Base-by-base conservation (phyloP, 2,329 filamentous ascomycete genomes). In the Ophiocordyceps camponoti-saundersi region DNA sequence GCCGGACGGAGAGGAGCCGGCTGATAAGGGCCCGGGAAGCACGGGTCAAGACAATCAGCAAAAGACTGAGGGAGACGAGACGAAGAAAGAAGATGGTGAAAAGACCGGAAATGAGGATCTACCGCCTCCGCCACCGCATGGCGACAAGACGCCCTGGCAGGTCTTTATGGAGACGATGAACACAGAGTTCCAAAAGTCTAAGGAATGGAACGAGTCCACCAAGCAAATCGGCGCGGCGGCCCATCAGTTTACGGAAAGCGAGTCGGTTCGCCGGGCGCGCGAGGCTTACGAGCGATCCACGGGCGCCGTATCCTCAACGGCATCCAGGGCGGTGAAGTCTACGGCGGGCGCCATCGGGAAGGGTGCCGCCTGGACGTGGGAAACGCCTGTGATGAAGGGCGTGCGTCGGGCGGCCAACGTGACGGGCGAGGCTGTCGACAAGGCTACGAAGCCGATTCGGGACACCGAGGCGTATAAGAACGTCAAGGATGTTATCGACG, bases 141-240 rank as follows among this genome's bases (percentile, higher is more conserved):
- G 92, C 50, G 88, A 95, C 69, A 98, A 98, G 72, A 92, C 90
- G 3, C 92, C 92, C 47, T 96, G 92, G 89, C 87, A 96, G 63
- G 92, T 98, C 30, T 98, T 98, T 69, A 86, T 86, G 59, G 92
- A 98, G 61, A 98, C 92, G n/a, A 78, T 98, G 66, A 79, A 86
- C 63, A 75, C 73, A 48, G 92, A 98, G 66, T 94, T 98, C 68
- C 88, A 95, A 65, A 85, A 87, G 46, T 96, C 89, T 16, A 95
- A 96, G 61, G 92, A 98, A 64, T 98, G 92, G 92, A 95, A 98
- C 59, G 92, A 98, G 61, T 94, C 87, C 42, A 98, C 90, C 41
- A 96, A 98, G 69, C 86, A 92, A 53, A 76, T 98, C 41, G 85
- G 86, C 18, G 86, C 85, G 44, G 85, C 84, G 6, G 87, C 90